Conservation (phyloP, 495 filamentous ascomycete species). For the Venustampulla echinocandica region DNA sequence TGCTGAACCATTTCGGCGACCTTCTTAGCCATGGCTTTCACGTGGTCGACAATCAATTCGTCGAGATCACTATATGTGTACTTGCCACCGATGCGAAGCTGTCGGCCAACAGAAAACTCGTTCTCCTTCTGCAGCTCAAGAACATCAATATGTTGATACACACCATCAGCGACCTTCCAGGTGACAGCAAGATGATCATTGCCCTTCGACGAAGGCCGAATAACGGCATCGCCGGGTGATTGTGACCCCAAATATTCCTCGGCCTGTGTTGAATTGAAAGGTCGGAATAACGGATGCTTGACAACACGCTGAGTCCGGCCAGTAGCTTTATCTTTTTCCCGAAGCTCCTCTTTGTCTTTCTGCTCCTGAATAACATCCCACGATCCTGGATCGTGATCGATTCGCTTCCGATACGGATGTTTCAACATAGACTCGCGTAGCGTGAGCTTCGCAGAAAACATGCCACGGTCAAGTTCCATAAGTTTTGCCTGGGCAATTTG, state of each 20-base stretch:
- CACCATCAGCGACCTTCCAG: conserved; percentile 93
- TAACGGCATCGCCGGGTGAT: conserved; percentile 80
- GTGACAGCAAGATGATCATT: conserved; percentile 92
- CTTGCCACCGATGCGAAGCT: conserved; percentile 72
- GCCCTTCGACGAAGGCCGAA: conserved; percentile 88
- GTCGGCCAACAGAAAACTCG: conserved; percentile 82
- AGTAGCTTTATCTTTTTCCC: conserved; percentile 71
- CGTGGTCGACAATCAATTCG: conserved; percentile 92
- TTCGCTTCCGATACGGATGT: conserved; percentile 52
- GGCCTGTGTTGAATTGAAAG: conserved; percentile 87
- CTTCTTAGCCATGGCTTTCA: conserved; percentile 96
- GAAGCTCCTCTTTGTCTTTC: conserved; percentile 64
- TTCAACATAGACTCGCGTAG: conserved; percentile 71
- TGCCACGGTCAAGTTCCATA: conserved; percentile 71
- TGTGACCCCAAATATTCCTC: conserved; percentile 87
- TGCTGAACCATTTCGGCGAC: conserved; percentile 91
- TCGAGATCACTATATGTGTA: conserved; percentile 93
- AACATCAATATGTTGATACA: conserved; percentile 96
- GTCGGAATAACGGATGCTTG: conserved; percentile 89
- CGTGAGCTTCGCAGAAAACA: conserved; percentile 71
- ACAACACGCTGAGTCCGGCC: conserved; percentile 86
- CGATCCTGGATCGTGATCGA: conserved; percentile 63
- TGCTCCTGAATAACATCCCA: conserved; percentile 82
- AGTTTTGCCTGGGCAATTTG: conserved; percentile 87
- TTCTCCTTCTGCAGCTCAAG: conserved; percentile 94